A percentile compares a stretch with the other conserved stretches of the same genome.
Conservation (phyloP, 2,329 filamentous ascomycete species). For the Seiridium cupressi region DNA sequence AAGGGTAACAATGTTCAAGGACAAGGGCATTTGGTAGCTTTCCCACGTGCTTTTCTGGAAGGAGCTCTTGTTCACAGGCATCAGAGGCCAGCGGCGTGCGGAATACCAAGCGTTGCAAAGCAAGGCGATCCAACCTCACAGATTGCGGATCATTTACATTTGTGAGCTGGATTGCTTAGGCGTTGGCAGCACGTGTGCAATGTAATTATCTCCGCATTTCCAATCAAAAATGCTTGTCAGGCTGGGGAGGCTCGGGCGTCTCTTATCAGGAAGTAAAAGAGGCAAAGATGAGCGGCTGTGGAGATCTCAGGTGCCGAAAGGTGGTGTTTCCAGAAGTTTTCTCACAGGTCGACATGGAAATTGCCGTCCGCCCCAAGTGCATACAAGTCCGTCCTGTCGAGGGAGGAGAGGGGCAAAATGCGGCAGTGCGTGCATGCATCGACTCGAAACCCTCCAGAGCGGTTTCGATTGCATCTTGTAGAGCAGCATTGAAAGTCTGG, state of each 20-base stretch:
- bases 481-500: no score
- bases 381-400: not conserved
- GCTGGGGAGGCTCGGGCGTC: not conserved
- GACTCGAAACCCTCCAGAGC: no score
- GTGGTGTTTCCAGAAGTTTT: not conserved
- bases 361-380: not conserved
- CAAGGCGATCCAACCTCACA: no score
- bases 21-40: no score
- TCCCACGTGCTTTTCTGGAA: not conserved
- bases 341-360: not conserved
- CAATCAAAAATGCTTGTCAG: not conserved
- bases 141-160: no score
- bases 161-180: no score
- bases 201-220: not conserved
- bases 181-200: not conserved
- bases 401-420: no score
- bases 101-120: no score
- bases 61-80: not conserved
- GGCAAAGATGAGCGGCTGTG: not conserved
- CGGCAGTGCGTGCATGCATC: no score
- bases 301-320: not conserved
- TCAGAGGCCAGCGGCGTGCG: no score
- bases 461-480: no score
- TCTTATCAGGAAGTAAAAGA: not conserved
- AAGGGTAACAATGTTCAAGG: no score